These are phyloP conservation scores for Chrysoporthe austroafricana DNA, from an alignment of 2,329 filamentous ascomycete species.

Conservation along the genomic window DNA sequence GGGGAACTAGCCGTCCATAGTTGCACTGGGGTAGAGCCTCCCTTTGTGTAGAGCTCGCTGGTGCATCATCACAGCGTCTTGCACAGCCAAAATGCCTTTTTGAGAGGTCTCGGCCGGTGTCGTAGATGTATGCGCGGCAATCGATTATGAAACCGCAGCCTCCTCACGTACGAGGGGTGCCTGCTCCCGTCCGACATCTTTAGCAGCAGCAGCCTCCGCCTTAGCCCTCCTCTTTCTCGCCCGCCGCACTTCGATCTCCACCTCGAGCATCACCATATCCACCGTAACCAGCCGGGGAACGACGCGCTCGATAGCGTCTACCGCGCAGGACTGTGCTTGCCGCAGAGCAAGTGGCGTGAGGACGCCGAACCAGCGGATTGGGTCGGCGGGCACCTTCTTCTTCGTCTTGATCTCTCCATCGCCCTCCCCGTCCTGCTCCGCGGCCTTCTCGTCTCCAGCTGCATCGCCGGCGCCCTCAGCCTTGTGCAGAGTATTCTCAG, in stretches of 20 bases:
- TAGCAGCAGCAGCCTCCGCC: constrained; percentile 39
- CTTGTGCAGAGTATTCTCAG: constrained; percentile 21
- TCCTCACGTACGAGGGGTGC: background rate
- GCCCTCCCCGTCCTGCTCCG: constrained; percentile 21
- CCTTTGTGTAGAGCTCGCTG: background rate
- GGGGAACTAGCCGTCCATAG: background rate
- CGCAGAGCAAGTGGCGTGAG: constrained; percentile 57
- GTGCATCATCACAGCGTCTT: background rate
- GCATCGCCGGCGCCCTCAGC: constrained; percentile 1
- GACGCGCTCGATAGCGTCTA: constrained; percentile 58
- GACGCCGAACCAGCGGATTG: constrained; percentile 62
- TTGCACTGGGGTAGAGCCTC: background rate
- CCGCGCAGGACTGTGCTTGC: constrained; percentile 62
- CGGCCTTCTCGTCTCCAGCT: constrained; percentile 22
- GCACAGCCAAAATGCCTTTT: background rate
- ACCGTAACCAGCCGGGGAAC: constrained; percentile 62
- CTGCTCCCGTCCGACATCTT: constrained; percentile 5
- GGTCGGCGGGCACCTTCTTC: constrained; percentile 45
- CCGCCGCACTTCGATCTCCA: constrained; percentile 72
- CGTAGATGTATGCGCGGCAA: background rate
- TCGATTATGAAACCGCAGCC: constrained; percentile 19
- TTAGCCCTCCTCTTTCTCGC: constrained; percentile 60
- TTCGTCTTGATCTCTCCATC: constrained; percentile 32
- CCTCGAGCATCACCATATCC: constrained; percentile 61
- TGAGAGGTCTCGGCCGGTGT: background rate